Base-by-base conservation (phyloP, 345 rosid species). In the Fremontodendron californicum region DNA sequence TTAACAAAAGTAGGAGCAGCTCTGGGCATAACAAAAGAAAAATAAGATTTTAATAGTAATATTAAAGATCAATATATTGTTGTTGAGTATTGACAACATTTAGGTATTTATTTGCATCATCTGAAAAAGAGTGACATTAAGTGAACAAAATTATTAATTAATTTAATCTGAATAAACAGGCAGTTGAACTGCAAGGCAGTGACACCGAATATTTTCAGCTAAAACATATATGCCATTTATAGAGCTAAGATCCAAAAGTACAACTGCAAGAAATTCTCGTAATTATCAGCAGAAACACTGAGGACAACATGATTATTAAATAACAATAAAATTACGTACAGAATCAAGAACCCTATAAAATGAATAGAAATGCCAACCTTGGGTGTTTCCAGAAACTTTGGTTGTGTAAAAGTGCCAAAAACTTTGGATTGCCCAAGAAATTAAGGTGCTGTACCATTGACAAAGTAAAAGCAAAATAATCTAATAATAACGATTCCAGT, bases 401-500 rank as follows among this genome's bases (percentile, higher is more conserved):
- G 37, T 69, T 79, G 67, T 37, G 82, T 48, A 71, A 68, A 52
- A 77, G 40, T 71, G 77, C 45, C 75, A 76, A 80, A 78, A 75
- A n/a, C n/a, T n/a, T n/a, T n/a, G n/a, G 42, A 63, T 46, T 54
- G 13, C 63, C 71, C 37, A 25, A 39, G 31, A 18, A n/a, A n/a
- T n/a, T n/a, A n/a, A 27, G 74, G 54, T 3, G 3, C 10, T 16
- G 67, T 65, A 27, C 67, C 71, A 15, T 55, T 8, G 51, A 74
- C 27, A 23, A 67, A 74, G 31, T n/a, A 52, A 35, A 52, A 46
- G 46, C 63, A 25, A 42, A 35, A 35, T 3, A 76, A n/a, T 76
- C 78, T 87, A 94, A 88, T 87, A 94, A 88, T 94, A 92, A 51
- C 99, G 88, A 91, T 90, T 90, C 93, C 91, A 87, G 93, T 92